Evolutionary conservation across 2,329 filamentous ascomycete species (phyloP).

Genomic region (Lizonia empirigonia): DNA sequence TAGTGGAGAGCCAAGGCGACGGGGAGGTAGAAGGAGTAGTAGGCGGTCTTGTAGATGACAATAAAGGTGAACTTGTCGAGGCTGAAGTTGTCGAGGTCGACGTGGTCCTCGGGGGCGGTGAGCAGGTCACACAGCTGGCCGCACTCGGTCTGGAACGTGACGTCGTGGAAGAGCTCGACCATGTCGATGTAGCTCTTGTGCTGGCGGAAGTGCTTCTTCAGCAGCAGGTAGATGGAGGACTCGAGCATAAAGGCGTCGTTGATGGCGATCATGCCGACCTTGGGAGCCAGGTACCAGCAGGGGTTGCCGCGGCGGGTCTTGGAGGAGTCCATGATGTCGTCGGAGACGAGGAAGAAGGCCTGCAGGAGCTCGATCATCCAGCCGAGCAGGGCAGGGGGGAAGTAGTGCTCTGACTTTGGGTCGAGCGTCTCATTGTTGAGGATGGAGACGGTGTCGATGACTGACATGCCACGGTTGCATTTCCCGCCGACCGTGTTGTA

Average conservation of each 20-base stretch:
- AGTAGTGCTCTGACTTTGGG: conserved; percentile 75
- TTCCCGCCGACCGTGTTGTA: conserved; percentile 92
- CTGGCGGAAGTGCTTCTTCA: conserved; percentile 90
- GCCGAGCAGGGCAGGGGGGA: conserved; percentile 83
- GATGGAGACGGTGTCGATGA: conserved; percentile 85
- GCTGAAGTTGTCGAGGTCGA: conserved; percentile 94
- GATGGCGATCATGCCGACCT: conserved; percentile 95
- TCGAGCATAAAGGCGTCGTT: conserved; percentile 99
- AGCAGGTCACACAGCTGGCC: conserved; percentile 94
- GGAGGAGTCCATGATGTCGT: conserved; percentile 97
- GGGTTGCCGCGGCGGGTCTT: conserved; percentile 93
- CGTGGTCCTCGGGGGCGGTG: conserved; percentile 91
- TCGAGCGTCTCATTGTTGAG: conserved; percentile 74
- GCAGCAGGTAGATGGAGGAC: conserved; percentile 82
- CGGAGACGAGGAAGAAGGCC: conserved; percentile 97
- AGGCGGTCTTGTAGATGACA: conserved; percentile 99
- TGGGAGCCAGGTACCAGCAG: conserved; percentile 92
- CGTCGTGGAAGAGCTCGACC: conserved; percentile 95
- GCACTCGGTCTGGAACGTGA: conserved; percentile 90
- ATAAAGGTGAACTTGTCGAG: conserved; percentile 97
- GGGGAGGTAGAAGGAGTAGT: conserved; percentile 98
- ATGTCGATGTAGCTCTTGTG: conserved; percentile 90
- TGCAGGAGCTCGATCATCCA: conserved; percentile 99
- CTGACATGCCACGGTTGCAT: conserved; percentile 98
- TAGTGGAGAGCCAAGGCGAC: conserved; percentile 89